These are phyloP conservation scores for Lentinus tigrinus DNA, from an alignment of 768 basidiomycete species.

Conservation along the genomic window DNA sequence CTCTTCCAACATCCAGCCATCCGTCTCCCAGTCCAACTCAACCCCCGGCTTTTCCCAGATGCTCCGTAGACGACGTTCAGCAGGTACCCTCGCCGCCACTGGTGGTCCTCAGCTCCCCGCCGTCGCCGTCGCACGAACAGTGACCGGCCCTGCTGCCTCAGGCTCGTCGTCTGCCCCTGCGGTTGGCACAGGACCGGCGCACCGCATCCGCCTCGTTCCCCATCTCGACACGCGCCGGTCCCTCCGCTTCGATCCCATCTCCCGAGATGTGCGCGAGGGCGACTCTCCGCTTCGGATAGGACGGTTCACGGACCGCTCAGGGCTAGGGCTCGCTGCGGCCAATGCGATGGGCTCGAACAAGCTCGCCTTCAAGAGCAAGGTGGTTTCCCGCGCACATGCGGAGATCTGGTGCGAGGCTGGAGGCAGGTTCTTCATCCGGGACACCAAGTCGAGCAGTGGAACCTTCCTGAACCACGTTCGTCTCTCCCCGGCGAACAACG, in stretches of 20 bases:
- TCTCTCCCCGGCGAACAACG: slow-evolving; percentile 79
- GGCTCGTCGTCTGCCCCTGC: slow-evolving; percentile 23
- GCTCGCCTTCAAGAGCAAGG: slow-evolving; percentile 93
- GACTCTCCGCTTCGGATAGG: slow-evolving; percentile 82
- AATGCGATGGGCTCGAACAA: slow-evolving; percentile 75
- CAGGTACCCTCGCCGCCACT: slow-evolving; percentile 46
- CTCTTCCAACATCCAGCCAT: slow-evolving; percentile 35
- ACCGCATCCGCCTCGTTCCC: slow-evolving; percentile 91
- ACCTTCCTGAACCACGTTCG: slow-evolving; percentile 96
- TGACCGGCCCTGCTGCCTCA: slow-evolving; percentile 17
- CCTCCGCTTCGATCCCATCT: slow-evolving; percentile 89
- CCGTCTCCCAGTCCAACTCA: slow-evolving; percentile 35
- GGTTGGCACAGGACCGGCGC: slow-evolving; percentile 32
- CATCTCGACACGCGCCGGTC: slow-evolving; percentile 90
- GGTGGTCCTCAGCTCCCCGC: slow-evolving; percentile 26
- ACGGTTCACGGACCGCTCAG: slow-evolving; percentile 88
- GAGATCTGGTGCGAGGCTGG: slow-evolving; percentile 83
- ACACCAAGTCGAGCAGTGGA: slow-evolving; percentile 87
- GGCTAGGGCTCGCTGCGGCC: slow-evolving; percentile 60
- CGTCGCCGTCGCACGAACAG: slow-evolving; percentile 25
- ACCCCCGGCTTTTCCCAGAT: slow-evolving; percentile 56
- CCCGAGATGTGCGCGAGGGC: slow-evolving; percentile 73
- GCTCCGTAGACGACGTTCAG: slow-evolving; percentile 66
- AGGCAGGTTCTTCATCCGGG: slow-evolving; percentile 80
- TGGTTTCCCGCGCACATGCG: slow-evolving; percentile 91